Percentiles rank a stretch among this genome's conserved stretches.
Conservation (phyloP, 73 alveolate genomes). For the Urostyla sp. region DNA sequence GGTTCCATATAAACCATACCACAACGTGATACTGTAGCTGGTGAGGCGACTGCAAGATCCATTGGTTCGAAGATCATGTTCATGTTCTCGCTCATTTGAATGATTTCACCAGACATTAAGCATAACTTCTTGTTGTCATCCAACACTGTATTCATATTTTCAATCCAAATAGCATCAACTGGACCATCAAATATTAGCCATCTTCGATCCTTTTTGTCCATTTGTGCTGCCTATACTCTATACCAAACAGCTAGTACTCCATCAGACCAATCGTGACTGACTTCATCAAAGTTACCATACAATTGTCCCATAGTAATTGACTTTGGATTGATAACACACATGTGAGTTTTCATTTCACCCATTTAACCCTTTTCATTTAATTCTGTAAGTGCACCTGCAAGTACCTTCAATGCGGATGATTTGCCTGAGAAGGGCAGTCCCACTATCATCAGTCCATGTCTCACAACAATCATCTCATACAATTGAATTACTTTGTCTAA, state of each 20-base stretch:
- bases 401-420: conserved; percentile 93
- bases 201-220: conserved; percentile 88
- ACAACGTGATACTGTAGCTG: conserved; percentile 99
- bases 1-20: conserved; percentile 99
- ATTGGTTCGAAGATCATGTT: conserved; percentile 99
- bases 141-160: conserved; percentile 97
- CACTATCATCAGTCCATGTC: conserved; percentile 99
- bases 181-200: conserved; percentile 99
- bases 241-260: conserved; percentile 98
- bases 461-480: conserved; percentile 98
- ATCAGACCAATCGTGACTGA: conserved; percentile 98
- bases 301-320: conserved; percentile 96
- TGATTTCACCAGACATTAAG: conserved; percentile 96
- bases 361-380: conserved; percentile 94
- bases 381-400: conserved; percentile 94
- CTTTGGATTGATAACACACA: conserved; percentile 95
- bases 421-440: conserved; percentile 99
- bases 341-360: conserved; percentile 91
- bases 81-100: conserved; percentile 94
- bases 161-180: conserved; percentile 99
- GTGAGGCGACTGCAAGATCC: conserved; percentile 99
- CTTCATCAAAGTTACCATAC: conserved; percentile 96
- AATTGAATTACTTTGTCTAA: conserved; percentile 96
- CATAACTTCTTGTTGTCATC: conserved; percentile 99
- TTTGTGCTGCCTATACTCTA: conserved; percentile 90